Conservation (phyloP, 805 yeast species). For the Candida peoriensis region DNA sequence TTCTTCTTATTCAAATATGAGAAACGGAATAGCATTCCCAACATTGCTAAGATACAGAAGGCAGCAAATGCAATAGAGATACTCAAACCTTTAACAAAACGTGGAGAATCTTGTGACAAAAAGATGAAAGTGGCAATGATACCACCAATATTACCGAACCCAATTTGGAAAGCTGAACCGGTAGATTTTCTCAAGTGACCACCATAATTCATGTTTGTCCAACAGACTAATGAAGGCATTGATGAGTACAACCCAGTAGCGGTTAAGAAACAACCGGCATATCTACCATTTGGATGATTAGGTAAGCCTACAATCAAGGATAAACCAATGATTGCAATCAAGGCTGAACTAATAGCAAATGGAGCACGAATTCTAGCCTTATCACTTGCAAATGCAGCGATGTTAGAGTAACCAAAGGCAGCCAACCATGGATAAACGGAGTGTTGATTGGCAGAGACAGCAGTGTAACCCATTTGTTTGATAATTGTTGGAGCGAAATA, state of each 20-base stretch:
- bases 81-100: constrained; percentile 33
- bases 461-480: constrained; percentile 44
- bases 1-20: constrained; percentile 32
- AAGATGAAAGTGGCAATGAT: constrained; percentile 35
- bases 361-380: constrained; percentile 39
- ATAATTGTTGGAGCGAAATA: constrained; percentile 42
- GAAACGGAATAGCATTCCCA: constrained; percentile 28
- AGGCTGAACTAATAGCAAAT: constrained; percentile 30
- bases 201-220: constrained; percentile 34
- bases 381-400: constrained; percentile 63
- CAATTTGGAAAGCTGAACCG: constrained; percentile 34
- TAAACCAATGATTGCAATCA: constrained; percentile 29
- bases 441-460: constrained; percentile 70
- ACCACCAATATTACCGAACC: constrained; percentile 37
- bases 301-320: constrained; percentile 31
- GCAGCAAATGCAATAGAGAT: constrained; percentile 40
- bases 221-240: constrained; percentile 32
- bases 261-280: constrained; percentile 34
- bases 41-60: constrained; percentile 33
- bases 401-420: constrained; percentile 64
- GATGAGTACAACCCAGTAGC: constrained; percentile 34
- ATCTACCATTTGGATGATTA: constrained; percentile 35
- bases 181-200: constrained; percentile 35
- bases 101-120: constrained; percentile 33
- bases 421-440: constrained; percentile 84